Percentiles rank a stretch among this genome's conserved stretches.
These are phyloP conservation scores for Neoboletus brunneissimus DNA, from an alignment of 768 basidiomycete genomes.

Conservation along the genomic window DNA sequence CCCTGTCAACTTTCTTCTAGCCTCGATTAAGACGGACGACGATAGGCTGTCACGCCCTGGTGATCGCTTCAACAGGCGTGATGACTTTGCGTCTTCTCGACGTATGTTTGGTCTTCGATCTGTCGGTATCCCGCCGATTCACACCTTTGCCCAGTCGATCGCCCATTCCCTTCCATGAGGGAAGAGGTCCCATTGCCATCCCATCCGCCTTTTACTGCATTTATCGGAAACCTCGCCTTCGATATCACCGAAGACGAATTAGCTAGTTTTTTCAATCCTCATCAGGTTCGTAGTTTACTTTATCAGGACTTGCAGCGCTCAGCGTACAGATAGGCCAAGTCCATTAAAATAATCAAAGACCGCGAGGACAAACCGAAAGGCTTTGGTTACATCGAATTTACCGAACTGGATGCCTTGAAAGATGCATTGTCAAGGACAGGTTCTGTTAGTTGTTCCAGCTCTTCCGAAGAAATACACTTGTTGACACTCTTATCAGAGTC, in stretches of 20 bases:
- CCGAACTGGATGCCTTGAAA: slow-evolving; percentile 81
- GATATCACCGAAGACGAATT: slow-evolving; percentile 86
- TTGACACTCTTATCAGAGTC: slow-evolving; percentile 39
- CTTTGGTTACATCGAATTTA: slow-evolving; percentile 96
- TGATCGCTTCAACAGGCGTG: slow-evolving; percentile 56
- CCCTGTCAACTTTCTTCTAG: slow-evolving; percentile 36
- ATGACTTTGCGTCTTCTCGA: slow-evolving; percentile 64
- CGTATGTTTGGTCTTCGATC: slow-evolving; percentile 42
- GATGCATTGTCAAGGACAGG: slow-evolving; percentile 74
- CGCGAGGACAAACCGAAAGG: slow-evolving; percentile 95
- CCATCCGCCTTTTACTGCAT: slow-evolving; percentile 93
- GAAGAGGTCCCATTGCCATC: slow-evolving; percentile 97
- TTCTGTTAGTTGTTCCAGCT: slow-evolving; percentile 46
- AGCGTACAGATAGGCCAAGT: slow-evolving; percentile 54
- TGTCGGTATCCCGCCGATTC: slow-evolving; percentile 8
- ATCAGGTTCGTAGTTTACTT: slow-evolving; percentile 44
- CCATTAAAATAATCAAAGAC: slow-evolving; percentile 90
- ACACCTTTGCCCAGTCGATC: slow-evolving; percentile 44
- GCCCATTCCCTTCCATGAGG: slow-evolving; percentile 57
- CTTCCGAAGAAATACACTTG: not conserved
- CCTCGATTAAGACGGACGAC: slow-evolving; percentile 68
- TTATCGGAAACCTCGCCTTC: slow-evolving; percentile 92
- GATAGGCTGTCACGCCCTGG: slow-evolving; percentile 47
- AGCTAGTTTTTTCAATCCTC: slow-evolving; percentile 70
- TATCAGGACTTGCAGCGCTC: not conserved